Percentiles rank a stretch among this genome's conserved stretches.
These are phyloP conservation scores for Pseudogymnoascus sp. DNA, from an alignment of 2,329 filamentous ascomycete genomes.

Conservation along the genomic window DNA sequence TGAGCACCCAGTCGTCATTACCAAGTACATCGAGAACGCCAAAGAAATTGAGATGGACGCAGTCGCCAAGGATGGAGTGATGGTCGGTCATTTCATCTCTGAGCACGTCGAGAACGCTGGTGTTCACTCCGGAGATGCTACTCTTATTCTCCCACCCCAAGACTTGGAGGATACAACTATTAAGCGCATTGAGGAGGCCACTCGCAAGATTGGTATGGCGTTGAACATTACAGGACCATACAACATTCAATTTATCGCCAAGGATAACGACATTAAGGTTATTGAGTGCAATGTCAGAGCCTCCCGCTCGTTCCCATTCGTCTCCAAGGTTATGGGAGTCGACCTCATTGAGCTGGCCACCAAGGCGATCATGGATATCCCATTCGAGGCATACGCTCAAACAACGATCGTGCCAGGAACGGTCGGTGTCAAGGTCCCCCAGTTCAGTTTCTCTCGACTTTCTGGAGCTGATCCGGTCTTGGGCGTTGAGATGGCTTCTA, in stretches of 20 bases:
- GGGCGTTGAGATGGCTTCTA: slow-evolving; percentile 98
- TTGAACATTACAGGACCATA: slow-evolving; percentile 94
- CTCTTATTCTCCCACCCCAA: slow-evolving; percentile 87
- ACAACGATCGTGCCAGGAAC: slow-evolving; percentile 70
- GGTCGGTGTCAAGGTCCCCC: slow-evolving; percentile 94
- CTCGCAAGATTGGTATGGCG: slow-evolving; percentile 86
- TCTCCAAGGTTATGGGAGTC: slow-evolving; percentile 96
- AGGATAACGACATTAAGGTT: slow-evolving; percentile 99
- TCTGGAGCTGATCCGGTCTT: slow-evolving; percentile 93
- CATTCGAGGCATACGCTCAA: slow-evolving; percentile 74
- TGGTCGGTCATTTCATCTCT: slow-evolving; percentile 94
- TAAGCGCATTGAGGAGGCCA: slow-evolving; percentile 85
- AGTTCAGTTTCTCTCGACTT: slow-evolving; percentile 97
- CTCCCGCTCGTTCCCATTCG: slow-evolving; percentile 93
- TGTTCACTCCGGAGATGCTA: slow-evolving; percentile 97
- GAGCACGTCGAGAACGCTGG: slow-evolving; percentile 98
- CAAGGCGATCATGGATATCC: slow-evolving; percentile 85
- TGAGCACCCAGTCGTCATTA: slow-evolving; percentile 95
- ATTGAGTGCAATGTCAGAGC: slow-evolving; percentile 98
- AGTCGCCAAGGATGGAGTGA: slow-evolving; percentile 79
- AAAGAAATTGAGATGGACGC: slow-evolving; percentile 99
- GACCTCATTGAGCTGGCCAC: slow-evolving; percentile 98
- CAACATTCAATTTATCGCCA: slow-evolving; percentile 99
- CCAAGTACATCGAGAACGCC: slow-evolving; percentile 98
- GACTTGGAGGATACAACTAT: slow-evolving; percentile 88